Base-by-base conservation (phyloP, 2,329 filamentous ascomycete species). In the Sclerotinia sclerotiorum region DNA sequence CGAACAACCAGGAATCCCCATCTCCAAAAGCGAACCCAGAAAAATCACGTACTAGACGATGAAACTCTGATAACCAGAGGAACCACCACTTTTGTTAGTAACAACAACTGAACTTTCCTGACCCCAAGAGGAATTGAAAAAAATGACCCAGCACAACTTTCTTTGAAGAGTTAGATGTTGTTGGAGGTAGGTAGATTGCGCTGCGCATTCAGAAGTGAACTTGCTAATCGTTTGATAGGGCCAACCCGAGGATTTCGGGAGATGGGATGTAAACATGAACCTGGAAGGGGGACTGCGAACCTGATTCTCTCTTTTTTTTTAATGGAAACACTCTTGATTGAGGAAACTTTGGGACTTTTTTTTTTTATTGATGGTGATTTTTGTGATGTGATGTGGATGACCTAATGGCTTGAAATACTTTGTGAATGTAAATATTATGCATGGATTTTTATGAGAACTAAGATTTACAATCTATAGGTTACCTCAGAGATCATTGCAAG, bases 261-360 rank as follows among this genome's bases (percentile, higher is more conserved):
- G 56, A 61, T 5, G 57, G 57, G 57, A 61, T 48, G 57, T 61
- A 61, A 61, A 13, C 1, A 11, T n/a, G 44, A 48, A 10, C 3
- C 32, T 15, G 19, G 13, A 19, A 10, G 27, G 6, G 32, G 21
- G 19, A n/a, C 29, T 32, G 6, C 19, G 57, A 61, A 61, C 57
- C 57, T 61, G 57, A 61, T 48, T 61, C 57, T 32, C 42, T 32
- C n/a, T 44, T 58, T 60, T 21, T 29, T 24, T 24, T 42, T 42
- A 48, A 7, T 48, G 15, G 3, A 39, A 35, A 6, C 11, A 42
- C 13, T 6, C 39, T 27, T 52, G 21, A 32, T 21, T 10, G 19
- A 15, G 15, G 17, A 13, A 1, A n/a, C 1, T n/a, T 32, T 55
- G 29, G 29, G 13, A n/a, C 39, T 54, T 21, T 13, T 55, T 21